Conservation (phyloP, 371 early-diverging fungal genomes). For the Rhizopus microsporus region DNA sequence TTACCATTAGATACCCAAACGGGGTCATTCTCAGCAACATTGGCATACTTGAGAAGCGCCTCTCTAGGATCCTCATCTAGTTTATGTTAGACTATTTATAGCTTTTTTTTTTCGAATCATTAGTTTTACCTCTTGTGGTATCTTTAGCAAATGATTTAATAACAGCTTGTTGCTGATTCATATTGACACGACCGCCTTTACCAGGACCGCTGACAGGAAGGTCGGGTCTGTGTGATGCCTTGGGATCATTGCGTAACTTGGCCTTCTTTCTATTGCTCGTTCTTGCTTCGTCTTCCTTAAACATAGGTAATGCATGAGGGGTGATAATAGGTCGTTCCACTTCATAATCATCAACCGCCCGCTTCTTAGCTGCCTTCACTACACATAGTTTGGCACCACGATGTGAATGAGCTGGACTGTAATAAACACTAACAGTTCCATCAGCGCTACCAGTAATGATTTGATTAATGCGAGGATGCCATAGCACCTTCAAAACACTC, state of each 20-base stretch:
- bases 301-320: constrained; percentile 88
- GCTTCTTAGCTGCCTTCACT: constrained; percentile 63
- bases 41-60: constrained; percentile 90
- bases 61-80: constrained; percentile 93
- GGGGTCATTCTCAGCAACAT: constrained; percentile 80
- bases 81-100: background rate
- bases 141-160: constrained; percentile 85
- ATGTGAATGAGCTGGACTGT: constrained; percentile 71
- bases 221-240: constrained; percentile 75
- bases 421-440: constrained; percentile 77
- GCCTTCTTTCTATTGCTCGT: constrained; percentile 75
- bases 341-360: constrained; percentile 70
- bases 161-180: constrained; percentile 81
- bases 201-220: constrained; percentile 84
- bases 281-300: constrained; percentile 70
- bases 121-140: constrained; percentile 59
- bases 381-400: constrained; percentile 81
- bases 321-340: constrained; percentile 77
- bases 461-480: constrained; percentile 91
- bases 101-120: background rate
- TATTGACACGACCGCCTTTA: constrained; percentile 82
- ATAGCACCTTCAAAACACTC: constrained; percentile 77
- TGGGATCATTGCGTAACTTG: constrained; percentile 76
- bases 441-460: constrained; percentile 78
- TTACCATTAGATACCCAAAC: constrained; percentile 80